Evolutionary conservation across 306 rosid genomes (phyloP), one percentile per base, ranked within the genome.

Genomic region (Nissolia schottii): DNA sequence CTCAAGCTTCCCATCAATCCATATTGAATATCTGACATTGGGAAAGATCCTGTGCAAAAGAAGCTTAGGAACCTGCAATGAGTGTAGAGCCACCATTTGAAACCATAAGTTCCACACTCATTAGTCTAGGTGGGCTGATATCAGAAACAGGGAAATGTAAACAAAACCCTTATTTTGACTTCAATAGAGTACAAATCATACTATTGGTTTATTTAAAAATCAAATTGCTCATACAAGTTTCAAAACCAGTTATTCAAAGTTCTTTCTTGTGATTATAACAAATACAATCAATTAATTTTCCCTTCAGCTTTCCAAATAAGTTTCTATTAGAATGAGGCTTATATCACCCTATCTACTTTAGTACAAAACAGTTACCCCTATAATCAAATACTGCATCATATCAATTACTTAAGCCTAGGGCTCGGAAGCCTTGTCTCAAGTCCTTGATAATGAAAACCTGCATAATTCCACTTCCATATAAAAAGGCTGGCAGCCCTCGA

Each of bases 1-100:
- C 87, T 80, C 71, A 78, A 94, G 97, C 80, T 94, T 94, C 71
- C 97, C 99, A 80, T 94, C 99, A 73, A 91, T 86, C 99, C 99
- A 94, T 73, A 89, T 65, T 54, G 97, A 94, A 80, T 91, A 94
- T 75, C 92, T 81, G 49, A 87, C 81, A 71, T 89, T 91, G 55
- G 99, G 93, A 63, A 94, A 94, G 83, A 94, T 84, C 80, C 99
- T 91, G 81, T 94, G 99, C 79, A 94, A 77, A 48, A 94, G 97
- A 84, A 94, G 96, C 88, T 94, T 94, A n/a, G 97, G 96, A 81
- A 94, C 67, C 99, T 89, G 89, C 71, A 83, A 82, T 23, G 31
- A 51, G 58, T 41, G 72, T 45, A 67, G 58, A 60, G 23, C 59
- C 59, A 77, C 28, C 46, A 28, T 72, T 9, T 34, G 41, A 77